A percentile compares a stretch with the other conserved stretches of the same genome.
Evolutionary conservation across 2,329 filamentous ascomycete genomes (phyloP).

Genomic region (Exophiala alcalophila): DNA sequence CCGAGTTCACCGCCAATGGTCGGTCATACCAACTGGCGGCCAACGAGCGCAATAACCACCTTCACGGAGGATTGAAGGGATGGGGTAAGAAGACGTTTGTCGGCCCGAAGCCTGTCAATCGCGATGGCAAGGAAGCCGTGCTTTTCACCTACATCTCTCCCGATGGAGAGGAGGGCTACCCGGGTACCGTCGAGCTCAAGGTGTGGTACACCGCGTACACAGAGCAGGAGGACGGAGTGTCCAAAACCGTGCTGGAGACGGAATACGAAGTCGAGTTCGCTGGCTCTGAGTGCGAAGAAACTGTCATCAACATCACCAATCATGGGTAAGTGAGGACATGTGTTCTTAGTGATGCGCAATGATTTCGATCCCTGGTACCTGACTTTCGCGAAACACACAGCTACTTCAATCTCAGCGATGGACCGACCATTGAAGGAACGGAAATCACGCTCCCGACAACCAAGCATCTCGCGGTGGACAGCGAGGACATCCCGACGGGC

Average conservation of each 20-base stretch:
- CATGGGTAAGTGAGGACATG: conserved; percentile 79
- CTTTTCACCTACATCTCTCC: conserved; percentile 58
- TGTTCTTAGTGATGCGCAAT: too few relatives aligned
- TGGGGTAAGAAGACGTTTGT: conserved; percentile 80
- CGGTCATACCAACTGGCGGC: conserved; percentile 66
- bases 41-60: conserved; percentile 76
- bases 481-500: conserved; percentile 69
- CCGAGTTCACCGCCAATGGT: conserved; percentile 70
- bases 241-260: conserved; percentile 70
- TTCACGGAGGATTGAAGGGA: conserved; percentile 69
- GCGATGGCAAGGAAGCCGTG: conserved; percentile 62
- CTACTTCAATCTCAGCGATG: conserved; percentile 65
- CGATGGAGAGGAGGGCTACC: conserved; percentile 86
- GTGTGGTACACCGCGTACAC: conserved; percentile 76
- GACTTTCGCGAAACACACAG: conserved; percentile 36
- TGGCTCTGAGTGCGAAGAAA: conserved; percentile 76
- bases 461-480: conserved; percentile 71
- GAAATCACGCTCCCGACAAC: conserved; percentile 57
- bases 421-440: conserved; percentile 61
- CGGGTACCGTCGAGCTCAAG: conserved; percentile 74
- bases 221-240: conserved; percentile 57
- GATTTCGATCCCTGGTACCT: too few relatives aligned
- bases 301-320: conserved; percentile 88
- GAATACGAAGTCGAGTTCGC: conserved; percentile 87
- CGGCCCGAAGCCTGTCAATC: conserved; percentile 61